Evolutionary conservation across 352 stramenopile species (phyloP), one percentile per base, ranked within the genome.

Genomic region (Globisporangium nagaii): DNA sequence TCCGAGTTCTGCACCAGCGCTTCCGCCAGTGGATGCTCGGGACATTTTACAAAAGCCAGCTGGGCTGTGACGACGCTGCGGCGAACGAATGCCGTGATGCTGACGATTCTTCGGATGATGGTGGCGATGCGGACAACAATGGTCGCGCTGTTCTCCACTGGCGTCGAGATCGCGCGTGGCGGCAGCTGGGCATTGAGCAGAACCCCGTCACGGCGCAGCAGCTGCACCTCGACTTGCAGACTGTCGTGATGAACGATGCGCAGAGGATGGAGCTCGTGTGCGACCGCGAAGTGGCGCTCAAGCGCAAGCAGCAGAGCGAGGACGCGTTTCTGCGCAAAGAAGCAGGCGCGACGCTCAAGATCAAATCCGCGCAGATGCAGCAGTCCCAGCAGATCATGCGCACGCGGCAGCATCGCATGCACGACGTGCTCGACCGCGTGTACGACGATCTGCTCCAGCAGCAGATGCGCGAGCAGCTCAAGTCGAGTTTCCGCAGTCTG

Each of bases 361-460:
- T 81, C 31, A 80, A 77, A 36, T 64, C 71, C 0, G 34, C 53
- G n/a, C 63, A 74, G 31, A 71, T 83, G 60, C 68, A 75, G 37
- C 69, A 76, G 47, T 62, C 66, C 1, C 69, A 82, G 25, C 62
- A 83, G 19, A 74, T 88, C 28, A 47, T 88, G 34, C 66, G 73
- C 8, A 73, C 62, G 24, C 62, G 77, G 19, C 72, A 61, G 2
- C 71, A 78, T 46, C 73, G 68, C 27, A 63, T 88, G 32, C 73
- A 88, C 60, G 75, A 88, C 47, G 70, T 57, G n/a, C 73, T 88
- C 7, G 76, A 85, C 50, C 75, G 75, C 40, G 65, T 83, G 4
- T 88, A 75, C 22, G 71, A 84, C 27, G 63, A 74, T n/a, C 50
- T 88, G 19, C 51, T 75, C 22, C 37, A 70, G 17, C 71, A 84